Evolutionary conservation across 1,284 basidiomycete genomes (phyloP), one percentile per base, ranked within the genome.

Genomic region (Irpex sp.): DNA sequence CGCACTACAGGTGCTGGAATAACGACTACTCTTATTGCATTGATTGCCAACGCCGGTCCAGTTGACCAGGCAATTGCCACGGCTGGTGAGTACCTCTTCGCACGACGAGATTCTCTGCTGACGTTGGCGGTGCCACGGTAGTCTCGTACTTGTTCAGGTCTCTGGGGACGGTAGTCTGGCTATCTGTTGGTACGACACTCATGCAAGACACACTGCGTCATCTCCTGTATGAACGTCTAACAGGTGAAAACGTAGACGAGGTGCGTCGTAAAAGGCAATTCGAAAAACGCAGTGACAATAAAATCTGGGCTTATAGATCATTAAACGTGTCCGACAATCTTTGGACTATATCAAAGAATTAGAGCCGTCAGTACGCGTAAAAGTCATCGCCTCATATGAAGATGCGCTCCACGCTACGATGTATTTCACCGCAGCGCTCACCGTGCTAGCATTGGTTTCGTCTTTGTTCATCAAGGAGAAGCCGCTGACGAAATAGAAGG

Each of bases 101-200:
- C 46, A 56, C 43, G 36, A 31, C 26, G 6, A 13, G 58, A 26
- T 33, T 15, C 5, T 43, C 11, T 51, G 17, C 21, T 31, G 19
- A 56, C 54, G 49, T 56, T 9, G n/a, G 26, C 3, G 26, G 26
- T 26, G 26, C 4, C 3, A 4, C 58, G 53, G 3, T 67, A 86
- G 86, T 84, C 1, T 86, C 85, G 0, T 87, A 88, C 68, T 81
- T 88, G 36, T 87, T 87, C 76, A 83, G 86, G 47, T 86, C 85
- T 3, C 69, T 87, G n/a, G 86, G 86, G 5, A 80, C 78, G 1
- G 84, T 87, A 5, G 73, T 86, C 33, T 83, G 84, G 4, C 69
- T 87, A 8, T 84, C 85, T 0, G 70, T 84, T 1, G 82, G 81
- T 3, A 85, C 83, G 63, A 83, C 84, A 1, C 69, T 87, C 17